These are phyloP conservation scores for Candida jianshihensis DNA, from an alignment of 805 yeast genomes.

Conservation along the genomic window DNA sequence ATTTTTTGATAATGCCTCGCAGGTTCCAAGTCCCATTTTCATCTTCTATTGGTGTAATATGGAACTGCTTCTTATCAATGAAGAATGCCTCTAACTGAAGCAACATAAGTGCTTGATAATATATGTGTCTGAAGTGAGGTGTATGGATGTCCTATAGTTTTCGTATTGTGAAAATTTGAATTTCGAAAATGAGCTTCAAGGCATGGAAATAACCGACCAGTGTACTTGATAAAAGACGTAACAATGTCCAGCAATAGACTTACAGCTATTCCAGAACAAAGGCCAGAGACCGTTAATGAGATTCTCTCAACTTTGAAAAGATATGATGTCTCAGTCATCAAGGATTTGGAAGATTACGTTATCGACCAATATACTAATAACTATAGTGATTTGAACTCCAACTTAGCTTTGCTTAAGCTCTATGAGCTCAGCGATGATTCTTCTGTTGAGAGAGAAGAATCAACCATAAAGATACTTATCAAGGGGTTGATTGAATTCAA, in stretches of 20 bases:
- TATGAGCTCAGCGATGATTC: slow-evolving; percentile 31
- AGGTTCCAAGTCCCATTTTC: slow-evolving; percentile 86
- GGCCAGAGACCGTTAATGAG: slow-evolving; percentile 34
- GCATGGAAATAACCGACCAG: too few relatives aligned
- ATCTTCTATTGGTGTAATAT: slow-evolving; percentile 78
- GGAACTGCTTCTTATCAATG: slow-evolving; percentile 91
- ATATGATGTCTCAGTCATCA: slow-evolving; percentile 36
- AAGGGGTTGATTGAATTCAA: slow-evolving; percentile 35
- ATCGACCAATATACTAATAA: slow-evolving; percentile 29
- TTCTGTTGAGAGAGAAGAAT: slow-evolving; percentile 30
- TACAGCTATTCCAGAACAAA: slow-evolving; percentile 25
- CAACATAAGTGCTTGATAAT: too few relatives aligned
- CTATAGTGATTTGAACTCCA: slow-evolving; percentile 35
- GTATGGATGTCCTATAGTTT: slow-evolving; percentile 1
- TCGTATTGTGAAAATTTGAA: not conserved
- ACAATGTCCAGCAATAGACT: slow-evolving; percentile 26
- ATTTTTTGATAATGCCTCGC: slow-evolving; percentile 63
- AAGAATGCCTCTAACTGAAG: slow-evolving; percentile 47
- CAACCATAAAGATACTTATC: slow-evolving; percentile 31
- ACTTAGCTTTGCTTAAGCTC: slow-evolving; percentile 39
- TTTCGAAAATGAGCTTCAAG: not conserved
- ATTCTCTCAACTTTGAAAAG: slow-evolving; percentile 36
- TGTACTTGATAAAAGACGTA: not conserved
- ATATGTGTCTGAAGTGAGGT: not conserved
- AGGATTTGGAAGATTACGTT: slow-evolving; percentile 38